phyloP scores from a whole-genome alignment of 495 filamentous ascomycete species.

The Bacidia rubella region DNA sequence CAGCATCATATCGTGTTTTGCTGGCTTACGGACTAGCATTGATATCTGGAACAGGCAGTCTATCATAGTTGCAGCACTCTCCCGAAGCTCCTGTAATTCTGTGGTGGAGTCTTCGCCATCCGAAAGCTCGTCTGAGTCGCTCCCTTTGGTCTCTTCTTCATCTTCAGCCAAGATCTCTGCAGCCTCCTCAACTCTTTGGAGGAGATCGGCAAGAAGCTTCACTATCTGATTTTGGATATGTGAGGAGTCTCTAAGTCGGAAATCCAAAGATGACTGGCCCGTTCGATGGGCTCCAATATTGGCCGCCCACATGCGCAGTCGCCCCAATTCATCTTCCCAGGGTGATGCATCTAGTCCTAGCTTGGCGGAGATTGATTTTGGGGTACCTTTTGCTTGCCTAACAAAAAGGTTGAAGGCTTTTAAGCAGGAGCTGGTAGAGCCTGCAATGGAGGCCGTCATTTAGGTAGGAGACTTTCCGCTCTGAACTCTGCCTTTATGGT shows the following conservation, averaged over 20 bases:
- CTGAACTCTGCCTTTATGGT: not conserved
- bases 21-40: slow-evolving; percentile 20
- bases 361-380: not conserved
- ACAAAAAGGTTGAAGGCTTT: slow-evolving; percentile 4
- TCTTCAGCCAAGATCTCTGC: not conserved
- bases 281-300: slow-evolving; percentile 24
- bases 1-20: slow-evolving; percentile 22
- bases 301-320: slow-evolving; percentile 24
- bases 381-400: not conserved
- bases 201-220: slow-evolving; percentile 1
- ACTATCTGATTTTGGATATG: slow-evolving; percentile 5
- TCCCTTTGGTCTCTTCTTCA: not conserved
- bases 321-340: slow-evolving; percentile 20
- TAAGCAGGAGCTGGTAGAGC: not conserved
- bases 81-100: slow-evolving; percentile 1
- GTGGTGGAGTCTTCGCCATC: slow-evolving; percentile 1
- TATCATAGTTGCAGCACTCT: slow-evolving; percentile 8
- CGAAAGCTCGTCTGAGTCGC: not conserved
- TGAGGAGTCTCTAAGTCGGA: slow-evolving; percentile 10
- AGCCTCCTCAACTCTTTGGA: not conserved
- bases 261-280: slow-evolving; percentile 15
- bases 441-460: not conserved
- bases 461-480: too few species aligned
- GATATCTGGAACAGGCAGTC: slow-evolving; percentile 17
- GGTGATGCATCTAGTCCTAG: not conserved